Evolutionary conservation across 768 basidiomycete genomes (phyloP).

Genomic region (Candolleomyces efflorescens): DNA sequence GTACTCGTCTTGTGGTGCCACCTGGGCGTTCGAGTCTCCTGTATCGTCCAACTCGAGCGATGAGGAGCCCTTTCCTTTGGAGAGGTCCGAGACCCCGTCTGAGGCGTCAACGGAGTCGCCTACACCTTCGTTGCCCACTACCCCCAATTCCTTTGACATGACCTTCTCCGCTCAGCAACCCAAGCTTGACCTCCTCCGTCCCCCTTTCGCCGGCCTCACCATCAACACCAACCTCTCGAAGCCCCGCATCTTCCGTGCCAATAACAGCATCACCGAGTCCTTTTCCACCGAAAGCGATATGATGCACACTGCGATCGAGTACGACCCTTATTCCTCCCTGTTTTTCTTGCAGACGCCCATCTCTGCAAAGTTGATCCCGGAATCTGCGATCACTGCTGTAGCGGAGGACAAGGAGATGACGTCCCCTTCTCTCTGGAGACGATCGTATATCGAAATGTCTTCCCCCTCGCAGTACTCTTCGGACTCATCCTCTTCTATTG

Average conservation of each 20-base stretch:
- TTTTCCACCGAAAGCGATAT: constrained; percentile 52
- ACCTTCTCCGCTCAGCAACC: constrained; percentile 33
- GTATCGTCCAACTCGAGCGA: constrained; percentile 39
- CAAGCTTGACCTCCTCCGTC: constrained; percentile 13
- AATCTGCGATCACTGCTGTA: constrained; percentile 36
- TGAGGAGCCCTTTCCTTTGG: constrained; percentile 33
- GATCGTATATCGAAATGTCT: constrained; percentile 39
- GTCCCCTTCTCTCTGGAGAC: constrained; percentile 46
- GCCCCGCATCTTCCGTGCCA: constrained; percentile 44
- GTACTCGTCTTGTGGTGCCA: constrained; percentile 45
- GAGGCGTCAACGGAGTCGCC: constrained; percentile 47
- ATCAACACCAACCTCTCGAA: constrained; percentile 54
- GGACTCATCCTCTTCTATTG: constrained; percentile 33
- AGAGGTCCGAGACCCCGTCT: constrained; percentile 43
- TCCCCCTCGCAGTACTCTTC: constrained; percentile 43
- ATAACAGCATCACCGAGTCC: constrained; percentile 37
- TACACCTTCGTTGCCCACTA: constrained; percentile 48
- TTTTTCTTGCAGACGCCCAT: constrained; percentile 48
- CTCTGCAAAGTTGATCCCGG: constrained; percentile 33
- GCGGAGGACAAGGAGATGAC: constrained; percentile 54
- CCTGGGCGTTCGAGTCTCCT: constrained; percentile 52
- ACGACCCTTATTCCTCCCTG: constrained; percentile 54
- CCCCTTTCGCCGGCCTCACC: constrained; percentile 43
- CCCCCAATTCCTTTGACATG: constrained; percentile 49
- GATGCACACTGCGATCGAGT: constrained; percentile 76